A percentile compares a stretch with the other conserved stretches of the same genome.
These are phyloP conservation scores for Kernera saxatilis DNA, from an alignment of 345 rosid species.

Conservation along the genomic window DNA sequence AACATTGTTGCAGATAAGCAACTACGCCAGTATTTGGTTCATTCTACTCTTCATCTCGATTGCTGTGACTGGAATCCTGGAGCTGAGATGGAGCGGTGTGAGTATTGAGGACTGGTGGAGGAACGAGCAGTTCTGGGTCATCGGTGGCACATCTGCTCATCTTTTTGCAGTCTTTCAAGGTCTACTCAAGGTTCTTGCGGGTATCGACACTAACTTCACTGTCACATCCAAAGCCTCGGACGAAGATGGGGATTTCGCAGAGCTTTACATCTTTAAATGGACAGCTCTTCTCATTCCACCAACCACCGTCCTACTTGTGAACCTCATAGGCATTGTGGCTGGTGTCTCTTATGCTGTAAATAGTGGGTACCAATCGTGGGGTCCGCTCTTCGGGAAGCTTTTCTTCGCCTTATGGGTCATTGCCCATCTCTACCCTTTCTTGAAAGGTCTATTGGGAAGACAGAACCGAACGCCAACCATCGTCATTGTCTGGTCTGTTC, in stretches of 20 bases:
- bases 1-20: slow-evolving; percentile 74
- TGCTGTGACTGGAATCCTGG: slow-evolving; percentile 80
- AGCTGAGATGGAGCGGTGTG: slow-evolving; percentile 95
- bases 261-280: slow-evolving; percentile 98
- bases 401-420: slow-evolving; percentile 97
- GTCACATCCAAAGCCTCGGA: slow-evolving; percentile 95
- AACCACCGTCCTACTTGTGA: slow-evolving; percentile 81
- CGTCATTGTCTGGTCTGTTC: slow-evolving; percentile 97
- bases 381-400: slow-evolving; percentile 93
- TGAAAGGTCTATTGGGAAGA: slow-evolving; percentile 94
- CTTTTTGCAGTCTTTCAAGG: slow-evolving; percentile 99
- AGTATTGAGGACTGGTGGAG: slow-evolving; percentile 99
- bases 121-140: slow-evolving; percentile 99
- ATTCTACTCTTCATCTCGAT: slow-evolving; percentile 92
- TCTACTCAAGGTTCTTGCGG: slow-evolving; percentile 90
- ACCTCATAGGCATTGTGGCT: slow-evolving; percentile 94
- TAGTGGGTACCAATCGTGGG: slow-evolving; percentile 99
- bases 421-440: slow-evolving; percentile 95
- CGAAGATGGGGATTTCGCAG: slow-evolving; percentile 92
- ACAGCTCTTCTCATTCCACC: slow-evolving; percentile 98
- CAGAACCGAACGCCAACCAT: slow-evolving; percentile 97
- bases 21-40: slow-evolving; percentile 96
- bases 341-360: slow-evolving; percentile 94
- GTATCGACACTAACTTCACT: slow-evolving; percentile 95
- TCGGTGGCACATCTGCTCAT: slow-evolving; percentile 98